Conservation (phyloP, 805 yeast genomes). For the Sugiyamaella marilandica region DNA sequence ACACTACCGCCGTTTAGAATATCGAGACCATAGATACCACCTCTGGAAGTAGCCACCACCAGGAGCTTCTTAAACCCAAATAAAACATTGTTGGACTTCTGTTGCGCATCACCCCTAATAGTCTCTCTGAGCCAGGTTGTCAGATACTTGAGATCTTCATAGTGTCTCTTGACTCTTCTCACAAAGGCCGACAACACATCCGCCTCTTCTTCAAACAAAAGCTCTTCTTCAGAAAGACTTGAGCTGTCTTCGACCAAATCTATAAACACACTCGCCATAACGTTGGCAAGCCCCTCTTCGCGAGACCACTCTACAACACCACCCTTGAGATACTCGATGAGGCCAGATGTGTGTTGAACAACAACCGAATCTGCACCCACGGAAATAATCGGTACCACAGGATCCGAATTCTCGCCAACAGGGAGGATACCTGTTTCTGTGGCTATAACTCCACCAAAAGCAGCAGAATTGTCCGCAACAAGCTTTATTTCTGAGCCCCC, state of each 20-base stretch:
- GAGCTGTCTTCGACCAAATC: slow-evolving; percentile 24
- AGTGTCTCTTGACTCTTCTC: slow-evolving; percentile 26
- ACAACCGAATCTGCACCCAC: neutral
- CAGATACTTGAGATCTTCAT: slow-evolving; percentile 19
- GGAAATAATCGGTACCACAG: neutral
- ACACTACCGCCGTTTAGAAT: slow-evolving; percentile 23
- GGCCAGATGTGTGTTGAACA: neutral
- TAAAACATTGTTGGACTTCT: slow-evolving; percentile 16
- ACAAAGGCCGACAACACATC: slow-evolving; percentile 26
- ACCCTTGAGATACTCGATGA: neutral
- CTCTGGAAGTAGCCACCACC: slow-evolving; percentile 27
- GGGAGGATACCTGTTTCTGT: neutral
- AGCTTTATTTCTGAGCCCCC: neutral
- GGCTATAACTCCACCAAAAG: neutral
- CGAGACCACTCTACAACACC: slow-evolving; percentile 22
- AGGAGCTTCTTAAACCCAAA: slow-evolving; percentile 35
- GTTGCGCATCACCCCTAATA: neutral
- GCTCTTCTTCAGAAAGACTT: slow-evolving; percentile 25
- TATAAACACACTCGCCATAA: slow-evolving; percentile 25
- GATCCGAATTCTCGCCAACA: neutral
- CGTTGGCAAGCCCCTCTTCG: slow-evolving; percentile 29
- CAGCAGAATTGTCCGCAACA: neutral
- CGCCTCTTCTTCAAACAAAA: slow-evolving; percentile 27
- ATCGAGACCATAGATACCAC: slow-evolving; percentile 31
- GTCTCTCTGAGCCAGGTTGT: neutral